These are phyloP conservation scores for Entonaema liquescens DNA, from an alignment of 495 filamentous ascomycete genomes.

Conservation along the genomic window DNA sequence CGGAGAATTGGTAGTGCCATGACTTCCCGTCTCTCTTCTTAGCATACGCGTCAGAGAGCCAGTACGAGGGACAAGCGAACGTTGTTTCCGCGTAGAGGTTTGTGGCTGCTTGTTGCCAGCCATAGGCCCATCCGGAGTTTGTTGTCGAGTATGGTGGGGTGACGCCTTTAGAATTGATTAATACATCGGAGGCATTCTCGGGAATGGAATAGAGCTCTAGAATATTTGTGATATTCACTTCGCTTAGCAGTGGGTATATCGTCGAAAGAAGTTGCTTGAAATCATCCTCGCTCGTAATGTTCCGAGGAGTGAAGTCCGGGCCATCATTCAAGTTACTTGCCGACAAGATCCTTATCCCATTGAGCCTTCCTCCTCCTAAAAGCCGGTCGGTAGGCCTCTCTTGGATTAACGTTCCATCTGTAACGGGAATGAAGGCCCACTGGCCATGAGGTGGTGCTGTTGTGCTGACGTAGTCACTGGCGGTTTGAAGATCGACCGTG, in stretches of 20 bases:
- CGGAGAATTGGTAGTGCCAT: conserved; percentile 70
- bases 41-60: conserved; percentile 65
- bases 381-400: conserved; percentile 54
- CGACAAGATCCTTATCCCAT: conserved; percentile 42
- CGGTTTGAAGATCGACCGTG: conserved; percentile 62
- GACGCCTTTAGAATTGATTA: conserved; percentile 43
- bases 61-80: conserved; percentile 69
- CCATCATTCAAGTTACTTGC: conserved; percentile 44
- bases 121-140: conserved; percentile 39
- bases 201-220: conserved; percentile 56
- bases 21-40: conserved; percentile 28
- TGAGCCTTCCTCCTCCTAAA: conserved; percentile 52
- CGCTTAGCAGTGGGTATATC: conserved; percentile 60
- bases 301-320: conserved; percentile 59
- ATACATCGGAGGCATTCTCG: conserved; percentile 24
- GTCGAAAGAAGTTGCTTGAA: conserved; percentile 56
- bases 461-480: conserved; percentile 59
- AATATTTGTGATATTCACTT: conserved; percentile 54
- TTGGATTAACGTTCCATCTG: conserved; percentile 41
- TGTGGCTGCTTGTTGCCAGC: conserved; percentile 48
- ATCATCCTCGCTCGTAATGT: conserved; percentile 55
- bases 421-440: conserved; percentile 57
- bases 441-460: conserved; percentile 52
- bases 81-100: conserved; percentile 68
- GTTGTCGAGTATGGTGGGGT: conserved; percentile 46